Base-by-base conservation (phyloP, 1,284 basidiomycete species). In the Puccinia triticina region DNA sequence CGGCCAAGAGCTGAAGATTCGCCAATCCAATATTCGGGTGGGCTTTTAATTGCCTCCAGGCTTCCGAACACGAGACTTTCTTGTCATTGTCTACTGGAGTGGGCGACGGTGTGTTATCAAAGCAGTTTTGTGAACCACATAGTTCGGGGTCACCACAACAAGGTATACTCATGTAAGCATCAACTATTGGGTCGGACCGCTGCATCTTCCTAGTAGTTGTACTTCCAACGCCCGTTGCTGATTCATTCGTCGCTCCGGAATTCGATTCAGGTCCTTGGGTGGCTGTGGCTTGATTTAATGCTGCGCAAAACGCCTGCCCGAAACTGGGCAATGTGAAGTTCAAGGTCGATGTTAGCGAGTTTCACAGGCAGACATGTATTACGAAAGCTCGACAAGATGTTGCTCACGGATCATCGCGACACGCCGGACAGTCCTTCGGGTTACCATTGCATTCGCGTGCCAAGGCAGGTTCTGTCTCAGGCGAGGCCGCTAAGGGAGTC, bases 1-100 rank as follows among this genome's bases (percentile, higher is more conserved):
- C 85, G 74, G 86, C 86, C 48, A 86, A 83, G 83, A 86, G 83
- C 64, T 85, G 84, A n/a, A 86, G 82, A 77, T 86, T 85, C 69
- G 85, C 79, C 43, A 85, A 84, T 32, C 83, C 85, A 59, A 85
- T 85, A 69, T 85, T 85, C 14, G 85, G 85, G 57, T 85, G 85
- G 32, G 77, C 77, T 78, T 85, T 85, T 43, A 85, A 83, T 37
- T 83, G 69, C 16, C 83, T 75, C 85, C 85, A 85, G 1, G 85
- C 85, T 72, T 85, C 84, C 66, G 84, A 85, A 59, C 85, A 85
- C 7, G 85, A 84, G 0, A 85, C 83, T 18, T 82, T 84, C 11
- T 83, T 84, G 53, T 78, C 83, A 1, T 48, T 83, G 55, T 81
- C 78, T 5, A 32, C 29, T 8, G 46, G 14, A 34, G 40, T 55